phyloP scores from a whole-genome alignment of 179 eudicot species.

The Patellifolia procumbens region DNA sequence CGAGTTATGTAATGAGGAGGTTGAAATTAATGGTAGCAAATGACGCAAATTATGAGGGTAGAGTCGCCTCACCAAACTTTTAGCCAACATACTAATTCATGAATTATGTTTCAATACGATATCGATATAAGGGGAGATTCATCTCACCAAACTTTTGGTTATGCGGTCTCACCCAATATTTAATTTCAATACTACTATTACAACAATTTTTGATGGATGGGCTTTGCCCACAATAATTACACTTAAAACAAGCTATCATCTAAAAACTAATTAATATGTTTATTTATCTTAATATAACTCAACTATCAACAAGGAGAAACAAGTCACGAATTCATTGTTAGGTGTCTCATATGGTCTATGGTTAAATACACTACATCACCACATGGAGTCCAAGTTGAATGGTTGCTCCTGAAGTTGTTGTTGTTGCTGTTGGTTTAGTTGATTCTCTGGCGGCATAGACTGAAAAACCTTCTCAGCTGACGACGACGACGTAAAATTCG shows the following conservation, averaged over 20 bases:
- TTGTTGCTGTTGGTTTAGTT: slow-evolving; percentile 30
- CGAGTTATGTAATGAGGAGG: too few relatives aligned
- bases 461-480: slow-evolving; percentile 38
- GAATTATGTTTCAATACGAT: too few relatives aligned
- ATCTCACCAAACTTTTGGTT: too few relatives aligned
- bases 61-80: too few relatives aligned
- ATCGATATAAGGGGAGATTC: too few relatives aligned
- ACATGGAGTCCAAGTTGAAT: slow-evolving; percentile 71
- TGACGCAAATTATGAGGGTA: too few relatives aligned
- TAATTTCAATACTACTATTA: too few relatives aligned
- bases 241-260: slow-evolving; percentile 2
- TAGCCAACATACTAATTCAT: too few relatives aligned
- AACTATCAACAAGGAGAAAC: slow-evolving; percentile 2
- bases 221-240: slow-evolving; percentile 27
- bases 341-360: slow-evolving; percentile 12
- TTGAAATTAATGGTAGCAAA: too few relatives aligned
- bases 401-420: slow-evolving; percentile 54
- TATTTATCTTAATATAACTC: not conserved
- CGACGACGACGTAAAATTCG: slow-evolving; percentile 36
- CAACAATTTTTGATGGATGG: not conserved
- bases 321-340: slow-evolving; percentile 19
- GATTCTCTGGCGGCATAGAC: slow-evolving; percentile 33
- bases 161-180: too few relatives aligned
- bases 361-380: too few relatives aligned
- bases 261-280: not conserved